Conservation (phyloP, 164 flowering plant genomes). For the Chimonanthus praecox region DNA sequence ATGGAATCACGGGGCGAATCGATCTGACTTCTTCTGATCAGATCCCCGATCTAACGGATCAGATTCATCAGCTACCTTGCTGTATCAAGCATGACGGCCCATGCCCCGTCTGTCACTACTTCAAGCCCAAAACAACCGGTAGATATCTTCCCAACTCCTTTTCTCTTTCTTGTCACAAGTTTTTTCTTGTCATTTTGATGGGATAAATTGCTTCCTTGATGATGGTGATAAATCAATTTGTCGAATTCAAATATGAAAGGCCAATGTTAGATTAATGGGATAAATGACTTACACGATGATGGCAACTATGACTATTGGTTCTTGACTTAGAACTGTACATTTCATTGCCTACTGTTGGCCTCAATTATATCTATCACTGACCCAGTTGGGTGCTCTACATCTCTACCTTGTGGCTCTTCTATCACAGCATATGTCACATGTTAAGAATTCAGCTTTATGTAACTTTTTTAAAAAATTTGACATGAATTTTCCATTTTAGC, state of each 20-base stretch:
- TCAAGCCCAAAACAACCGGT: conserved; percentile 63
- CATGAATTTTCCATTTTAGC: too few relatives aligned
- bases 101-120: conserved; percentile 67
- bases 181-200: background rate
- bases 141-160: background rate
- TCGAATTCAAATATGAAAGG: too few relatives aligned
- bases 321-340: too few relatives aligned
- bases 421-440: background rate
- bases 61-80: conserved; percentile 86
- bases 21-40: conserved; percentile 17
- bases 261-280: too few relatives aligned
- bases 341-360: too few relatives aligned
- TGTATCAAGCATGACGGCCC: conserved; percentile 76
- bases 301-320: too few relatives aligned
- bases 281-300: too few relatives aligned
- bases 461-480: background rate
- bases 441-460: too few relatives aligned
- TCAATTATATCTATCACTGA: too few relatives aligned
- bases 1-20: conserved; percentile 27
- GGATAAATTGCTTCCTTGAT: too few relatives aligned
- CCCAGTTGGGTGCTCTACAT: too few relatives aligned
- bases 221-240: too few relatives aligned
- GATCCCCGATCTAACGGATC: conserved; percentile 44
- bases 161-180: background rate
- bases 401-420: background rate